phyloP scores from a whole-genome alignment of 805 yeast genomes.

The Wickerhamomyces bovis region DNA sequence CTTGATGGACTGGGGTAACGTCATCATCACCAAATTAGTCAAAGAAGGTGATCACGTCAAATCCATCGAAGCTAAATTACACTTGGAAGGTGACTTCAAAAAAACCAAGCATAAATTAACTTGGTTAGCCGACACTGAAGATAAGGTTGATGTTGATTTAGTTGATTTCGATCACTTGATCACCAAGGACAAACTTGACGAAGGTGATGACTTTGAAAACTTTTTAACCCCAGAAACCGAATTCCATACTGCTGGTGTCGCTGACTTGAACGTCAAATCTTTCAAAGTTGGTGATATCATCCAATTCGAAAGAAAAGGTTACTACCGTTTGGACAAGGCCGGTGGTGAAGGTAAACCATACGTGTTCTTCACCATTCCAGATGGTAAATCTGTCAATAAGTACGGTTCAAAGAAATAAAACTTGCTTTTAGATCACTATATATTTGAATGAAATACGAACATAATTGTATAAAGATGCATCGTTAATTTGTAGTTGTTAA shows the following conservation, averaged over 20 bases:
- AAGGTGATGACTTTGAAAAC: constrained; percentile 89
- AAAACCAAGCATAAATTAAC: constrained; percentile 92
- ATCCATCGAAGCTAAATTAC: constrained; percentile 68
- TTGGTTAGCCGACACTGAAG: constrained; percentile 84
- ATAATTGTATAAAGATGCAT: no score
- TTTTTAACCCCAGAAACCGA: constrained; percentile 84
- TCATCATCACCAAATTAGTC: constrained; percentile 63
- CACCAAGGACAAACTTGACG: constrained; percentile 92
- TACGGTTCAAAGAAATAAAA: constrained; percentile 61
- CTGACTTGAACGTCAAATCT: constrained; percentile 69
- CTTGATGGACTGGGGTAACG: constrained; percentile 99
- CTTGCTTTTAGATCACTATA: neutral
- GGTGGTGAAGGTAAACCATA: constrained; percentile 55
- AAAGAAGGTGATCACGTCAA: constrained; percentile 55
- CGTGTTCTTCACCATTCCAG: constrained; percentile 90
- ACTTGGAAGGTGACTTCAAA: constrained; percentile 94
- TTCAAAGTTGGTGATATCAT: constrained; percentile 83
- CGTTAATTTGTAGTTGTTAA: no score
- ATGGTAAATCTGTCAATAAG: constrained; percentile 77
- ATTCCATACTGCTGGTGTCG: constrained; percentile 71
- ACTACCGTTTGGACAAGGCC: constrained; percentile 70
- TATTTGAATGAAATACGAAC: neutral
- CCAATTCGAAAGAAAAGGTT: constrained; percentile 97
- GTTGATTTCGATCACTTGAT: constrained; percentile 92
- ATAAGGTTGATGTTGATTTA: constrained; percentile 66